These are phyloP conservation scores for Martiniozyma abietophila DNA, from an alignment of 805 yeast species.

Conservation along the genomic window DNA sequence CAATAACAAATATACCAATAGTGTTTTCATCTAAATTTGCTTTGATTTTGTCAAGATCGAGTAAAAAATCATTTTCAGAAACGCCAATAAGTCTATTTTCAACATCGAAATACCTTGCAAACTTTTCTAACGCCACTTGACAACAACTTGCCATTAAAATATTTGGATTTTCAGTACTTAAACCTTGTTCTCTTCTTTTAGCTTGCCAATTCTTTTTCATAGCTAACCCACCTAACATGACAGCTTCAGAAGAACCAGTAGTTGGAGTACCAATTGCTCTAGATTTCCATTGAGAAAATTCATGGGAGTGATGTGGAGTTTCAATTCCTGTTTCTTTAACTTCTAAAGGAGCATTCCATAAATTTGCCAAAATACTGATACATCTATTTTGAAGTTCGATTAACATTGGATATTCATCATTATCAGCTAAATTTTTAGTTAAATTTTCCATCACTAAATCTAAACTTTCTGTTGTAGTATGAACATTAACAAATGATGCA, in stretches of 20 bases:
- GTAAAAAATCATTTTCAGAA: conserved; percentile 48
- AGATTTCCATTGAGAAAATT: conserved; percentile 10
- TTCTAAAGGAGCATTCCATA: conserved; percentile 65
- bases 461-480: conserved; percentile 42
- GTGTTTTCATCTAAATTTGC: conserved; percentile 81
- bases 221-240: conserved; percentile 89
- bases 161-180: conserved; percentile 59
- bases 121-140: conserved; percentile 90
- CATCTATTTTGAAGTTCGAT: conserved; percentile 75
- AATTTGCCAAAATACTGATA: conserved; percentile 63
- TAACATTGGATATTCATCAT: conserved; percentile 86
- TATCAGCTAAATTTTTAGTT: conserved; percentile 84
- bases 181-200: conserved; percentile 48
- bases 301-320: conserved; percentile 9
- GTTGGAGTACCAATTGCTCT: conserved; percentile 79
- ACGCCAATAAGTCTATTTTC: conserved; percentile 73
- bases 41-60: conserved; percentile 52
- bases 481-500: conserved; percentile 86
- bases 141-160: conserved; percentile 89
- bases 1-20: conserved; percentile 78
- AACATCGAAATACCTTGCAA: conserved; percentile 89
- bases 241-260: conserved; percentile 90
- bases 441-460: conserved; percentile 58
- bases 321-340: conserved; percentile 15
- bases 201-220: conserved; percentile 87